Percentiles rank a stretch among this genome's conserved stretches.
These are phyloP conservation scores for Mitragyna speciosa DNA, from an alignment of 257 asterid species.

Conservation along the genomic window DNA sequence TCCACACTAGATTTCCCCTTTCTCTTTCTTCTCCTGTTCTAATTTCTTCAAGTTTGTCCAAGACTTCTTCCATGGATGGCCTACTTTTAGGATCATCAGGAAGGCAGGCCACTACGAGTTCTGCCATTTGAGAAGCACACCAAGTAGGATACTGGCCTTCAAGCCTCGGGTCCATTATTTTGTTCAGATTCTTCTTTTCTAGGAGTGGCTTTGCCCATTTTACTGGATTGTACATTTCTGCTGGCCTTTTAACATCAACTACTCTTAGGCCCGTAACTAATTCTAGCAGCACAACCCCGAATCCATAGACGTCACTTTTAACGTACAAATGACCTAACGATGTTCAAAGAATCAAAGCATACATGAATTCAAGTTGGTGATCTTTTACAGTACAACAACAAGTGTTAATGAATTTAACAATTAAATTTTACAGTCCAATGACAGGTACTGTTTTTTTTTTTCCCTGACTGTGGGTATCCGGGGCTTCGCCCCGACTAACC, in stretches of 20 bases:
- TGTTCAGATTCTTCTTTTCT: constrained; percentile 13
- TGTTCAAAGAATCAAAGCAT: too few species aligned
- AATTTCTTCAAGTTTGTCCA: constrained; percentile 13
- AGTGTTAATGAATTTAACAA: too few species aligned
- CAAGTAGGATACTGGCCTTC: constrained; percentile 11
- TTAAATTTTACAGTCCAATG: too few species aligned
- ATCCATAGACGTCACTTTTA: constrained; percentile 24
- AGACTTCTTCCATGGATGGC: constrained; percentile 24
- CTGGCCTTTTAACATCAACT: neutral
- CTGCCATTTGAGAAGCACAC: constrained; percentile 8
- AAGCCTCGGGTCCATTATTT: constrained; percentile 19
- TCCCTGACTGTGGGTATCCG: too few species aligned
- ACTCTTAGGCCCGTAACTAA: constrained; percentile 10
- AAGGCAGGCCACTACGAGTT: constrained; percentile 15
- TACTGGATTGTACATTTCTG: neutral
- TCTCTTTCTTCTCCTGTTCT: neutral
- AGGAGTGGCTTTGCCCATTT: constrained; percentile 20
- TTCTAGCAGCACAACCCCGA: constrained; percentile 24
- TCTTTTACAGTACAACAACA: too few species aligned
- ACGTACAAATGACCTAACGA: constrained; percentile 17
- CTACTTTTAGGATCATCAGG: constrained; percentile 6
- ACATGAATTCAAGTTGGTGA: too few species aligned
- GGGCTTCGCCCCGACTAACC: too few species aligned
- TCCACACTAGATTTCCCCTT: neutral
- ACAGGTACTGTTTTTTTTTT: too few species aligned